Base-by-base conservation (phyloP, 495 filamentous ascomycete genomes). In the Hypoxylon trugodes region DNA sequence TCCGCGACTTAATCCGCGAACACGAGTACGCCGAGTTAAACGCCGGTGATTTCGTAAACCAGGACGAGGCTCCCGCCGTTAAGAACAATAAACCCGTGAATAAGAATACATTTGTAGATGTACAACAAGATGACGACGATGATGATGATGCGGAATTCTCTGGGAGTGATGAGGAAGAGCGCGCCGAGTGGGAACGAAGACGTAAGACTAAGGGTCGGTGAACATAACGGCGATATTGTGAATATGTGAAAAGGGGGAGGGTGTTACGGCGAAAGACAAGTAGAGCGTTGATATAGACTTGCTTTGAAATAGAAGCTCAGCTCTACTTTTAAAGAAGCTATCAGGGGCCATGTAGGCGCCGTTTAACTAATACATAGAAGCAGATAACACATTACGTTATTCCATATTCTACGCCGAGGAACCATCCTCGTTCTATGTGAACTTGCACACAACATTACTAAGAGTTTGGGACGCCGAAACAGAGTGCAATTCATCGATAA, bases 11-110 rank as follows among this genome's bases (percentile, higher is more conserved):
- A 21, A 84, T 98, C 56, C 84, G 87, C 75, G 87, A 88, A 73
- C 88, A 90, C 25, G 92, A 97, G 77, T 96, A 91, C 57, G 82
- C 86, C 8, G 69, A 68, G 56, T 68, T 79, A 28, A 83, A 84
- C 47, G 73, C 75, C 15, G 80, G 80, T 2, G 81, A 84, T 45
- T 84, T 81, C 60, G 74, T 82, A 2, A 64, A 58, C 22, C 73
- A 28, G 13, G 26, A 30, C 13, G 46, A 33, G 15, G 19, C 12
- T 2, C 22, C 22, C 6, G 22, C 42, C 7, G 21, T 10, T 6
- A 41, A 42, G 19, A 30, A 41, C 9, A 25, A 41, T 0, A 68
- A 68, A 8, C 24, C n/a, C 6, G 28, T 24, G 9, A 24, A 6
- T 15, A 30, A 4, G 19, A 28, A 35, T 28, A 9, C 38, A 1